Evolutionary conservation across 805 yeast species (phyloP).

Genomic region (Candida corydali): DNA sequence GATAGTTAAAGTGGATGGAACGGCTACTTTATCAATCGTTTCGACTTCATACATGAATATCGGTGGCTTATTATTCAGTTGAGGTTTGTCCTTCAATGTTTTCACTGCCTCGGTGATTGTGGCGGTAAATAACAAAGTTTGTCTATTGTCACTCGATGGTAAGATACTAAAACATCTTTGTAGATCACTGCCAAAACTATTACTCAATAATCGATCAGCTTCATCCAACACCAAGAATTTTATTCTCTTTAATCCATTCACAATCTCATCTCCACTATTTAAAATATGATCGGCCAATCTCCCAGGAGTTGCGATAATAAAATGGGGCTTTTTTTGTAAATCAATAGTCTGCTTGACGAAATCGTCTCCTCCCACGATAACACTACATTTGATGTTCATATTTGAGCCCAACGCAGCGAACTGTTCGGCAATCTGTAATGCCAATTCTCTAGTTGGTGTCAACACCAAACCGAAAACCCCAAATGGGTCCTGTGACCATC

Average conservation of each 20-base stretch:
- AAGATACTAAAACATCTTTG: slow-evolving; percentile 65
- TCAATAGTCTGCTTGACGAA: slow-evolving; percentile 84
- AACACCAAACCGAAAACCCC: slow-evolving; percentile 87
- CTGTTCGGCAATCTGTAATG: slow-evolving; percentile 96
- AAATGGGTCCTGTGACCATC: slow-evolving; percentile 93
- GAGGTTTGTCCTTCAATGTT: slow-evolving; percentile 62
- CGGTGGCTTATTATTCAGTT: slow-evolving; percentile 49
- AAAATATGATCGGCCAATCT: slow-evolving; percentile 88
- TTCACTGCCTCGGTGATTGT: slow-evolving; percentile 93
- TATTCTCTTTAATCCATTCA: slow-evolving; percentile 71
- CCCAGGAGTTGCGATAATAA: slow-evolving; percentile 96
- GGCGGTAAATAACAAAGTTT: slow-evolving; percentile 90
- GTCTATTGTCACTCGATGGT: slow-evolving; percentile 71
- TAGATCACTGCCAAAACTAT: slow-evolving; percentile 78
- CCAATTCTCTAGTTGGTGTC: slow-evolving; percentile 93
- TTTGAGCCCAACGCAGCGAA: slow-evolving; percentile 87
- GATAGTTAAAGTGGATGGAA: slow-evolving; percentile 68
- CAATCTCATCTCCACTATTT: slow-evolving; percentile 84
- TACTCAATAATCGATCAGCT: slow-evolving; percentile 87
- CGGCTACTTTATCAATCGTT: slow-evolving; percentile 67
- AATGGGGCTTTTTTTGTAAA: slow-evolving; percentile 82
- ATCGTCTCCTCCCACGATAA: slow-evolving; percentile 94
- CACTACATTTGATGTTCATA: slow-evolving; percentile 78
- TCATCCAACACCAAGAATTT: slow-evolving; percentile 88
- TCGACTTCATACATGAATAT: slow-evolving; percentile 75